phyloP scores from a whole-genome alignment of 352 stramenopile genomes.

The Globisporangium irregulare region DNA sequence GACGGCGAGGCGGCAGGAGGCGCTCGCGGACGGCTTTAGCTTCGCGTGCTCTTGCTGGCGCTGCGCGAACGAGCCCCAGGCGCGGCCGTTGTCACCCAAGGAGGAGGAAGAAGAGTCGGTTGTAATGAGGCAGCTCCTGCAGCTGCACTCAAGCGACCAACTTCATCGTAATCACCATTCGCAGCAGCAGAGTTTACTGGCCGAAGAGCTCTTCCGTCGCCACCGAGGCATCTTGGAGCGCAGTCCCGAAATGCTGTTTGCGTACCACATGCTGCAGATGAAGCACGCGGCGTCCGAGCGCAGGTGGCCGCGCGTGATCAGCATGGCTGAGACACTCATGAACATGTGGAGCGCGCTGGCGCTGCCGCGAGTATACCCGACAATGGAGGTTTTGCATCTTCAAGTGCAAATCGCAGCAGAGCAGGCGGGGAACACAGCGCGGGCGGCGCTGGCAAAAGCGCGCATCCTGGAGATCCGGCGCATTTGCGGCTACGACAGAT shows the following conservation, averaged over 20 bases:
- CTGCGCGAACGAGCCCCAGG: constrained; percentile 26
- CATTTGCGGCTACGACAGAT: constrained; percentile 28
- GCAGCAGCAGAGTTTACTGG: constrained; percentile 19
- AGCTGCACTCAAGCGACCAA: constrained; percentile 10
- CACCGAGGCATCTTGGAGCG: constrained; percentile 20
- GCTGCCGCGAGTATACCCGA: constrained; percentile 36
- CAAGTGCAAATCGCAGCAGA: constrained; percentile 47
- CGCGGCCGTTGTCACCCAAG: background rate
- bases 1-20: constrained; percentile 27
- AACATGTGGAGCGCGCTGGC: constrained; percentile 29
- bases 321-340: constrained; percentile 29
- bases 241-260: constrained; percentile 35
- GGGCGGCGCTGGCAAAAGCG: constrained; percentile 14
- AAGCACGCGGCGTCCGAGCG: constrained; percentile 24
- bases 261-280: constrained; percentile 42
- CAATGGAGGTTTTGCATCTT: constrained; percentile 44
- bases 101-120: constrained; percentile 7
- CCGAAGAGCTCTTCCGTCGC: constrained; percentile 8
- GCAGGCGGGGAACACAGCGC: constrained; percentile 19
- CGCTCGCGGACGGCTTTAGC: constrained; percentile 42
- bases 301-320: constrained; percentile 28
- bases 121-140: constrained; percentile 32
- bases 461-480: constrained; percentile 21
- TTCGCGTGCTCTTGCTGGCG: constrained; percentile 49
- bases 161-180: background rate